Base-by-base conservation (phyloP, 306 rosid genomes). In the Prunus kanzakura region DNA sequence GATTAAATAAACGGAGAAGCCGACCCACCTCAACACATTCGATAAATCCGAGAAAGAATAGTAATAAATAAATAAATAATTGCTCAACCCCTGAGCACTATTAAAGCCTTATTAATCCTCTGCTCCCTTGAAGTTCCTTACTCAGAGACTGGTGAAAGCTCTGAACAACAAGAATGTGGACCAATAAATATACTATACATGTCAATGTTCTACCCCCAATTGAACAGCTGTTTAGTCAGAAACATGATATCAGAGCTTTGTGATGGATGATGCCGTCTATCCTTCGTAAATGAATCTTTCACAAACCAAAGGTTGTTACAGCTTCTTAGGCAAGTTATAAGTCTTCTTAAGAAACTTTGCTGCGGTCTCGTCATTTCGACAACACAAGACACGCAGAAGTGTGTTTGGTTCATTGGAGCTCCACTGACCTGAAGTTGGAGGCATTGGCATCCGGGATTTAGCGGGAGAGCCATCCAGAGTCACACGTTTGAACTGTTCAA, bases 341-440 rank as follows among this genome's bases (percentile, higher is more conserved):
- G 86, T 88, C 87, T 95, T 95, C 88, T 89, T 95, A 50, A 95
- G 96, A 81, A 95, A 92, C 91, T 95, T 95, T 13, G 97, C 95
- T 32, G 97, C 97, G 11, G 82, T 73, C 64, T 92, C 99, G 41
- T 92, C 99, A 69, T 91, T 89, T 79, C 99, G 85, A 50, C 88
- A 73, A 82, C 99, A 95, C 81, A 95, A 78, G 73, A 92, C 91
- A 23, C 97, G 82, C 50, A 95, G 81, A 81, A 92, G 85, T 0
- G 99, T 95, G 88, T 95, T 88, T 15, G 99, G 96, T 61, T 95
- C 99, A 50, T 88, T 88, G 27, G 93, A 86, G 38, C 78, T 84
- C 99, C 99, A 95, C 35, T 87, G 84, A 61, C 88, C 97, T 11
- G 96, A 81, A 54, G 89, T 89, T 74, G 90, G 91, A 69, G 99